Conservation (phyloP, 2,329 filamentous ascomycete genomes). For the Cercospora janseana region DNA sequence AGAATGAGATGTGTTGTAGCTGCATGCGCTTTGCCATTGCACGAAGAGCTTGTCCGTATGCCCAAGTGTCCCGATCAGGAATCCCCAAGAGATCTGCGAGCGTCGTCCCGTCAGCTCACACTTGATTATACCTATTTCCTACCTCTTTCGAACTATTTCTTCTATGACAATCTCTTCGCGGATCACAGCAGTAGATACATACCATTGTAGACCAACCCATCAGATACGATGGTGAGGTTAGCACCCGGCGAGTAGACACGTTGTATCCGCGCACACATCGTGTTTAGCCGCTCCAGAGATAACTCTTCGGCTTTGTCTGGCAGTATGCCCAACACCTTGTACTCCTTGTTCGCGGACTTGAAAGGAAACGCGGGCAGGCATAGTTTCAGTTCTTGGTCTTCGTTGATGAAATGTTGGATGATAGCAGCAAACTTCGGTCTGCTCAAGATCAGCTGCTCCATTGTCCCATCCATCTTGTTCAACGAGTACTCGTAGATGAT, state of each 20-base stretch:
- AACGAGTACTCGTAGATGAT: constrained; percentile 13
- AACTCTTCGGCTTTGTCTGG: constrained; percentile 24
- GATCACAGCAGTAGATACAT: not conserved
- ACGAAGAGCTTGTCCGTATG: constrained; percentile 18
- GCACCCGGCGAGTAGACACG: constrained; percentile 21
- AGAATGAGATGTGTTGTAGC: constrained; percentile 20
- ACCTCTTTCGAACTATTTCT: no score
- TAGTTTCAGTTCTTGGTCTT: constrained; percentile 10
- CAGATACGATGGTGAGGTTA: constrained; percentile 20
- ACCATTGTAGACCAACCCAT: constrained; percentile 26
- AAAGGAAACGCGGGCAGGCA: constrained; percentile 26
- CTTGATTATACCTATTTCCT: not conserved
- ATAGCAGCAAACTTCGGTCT: constrained; percentile 11
- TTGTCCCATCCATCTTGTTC: constrained; percentile 9
- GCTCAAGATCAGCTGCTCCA: constrained; percentile 9
- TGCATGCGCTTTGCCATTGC: constrained; percentile 10
- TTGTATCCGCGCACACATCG: constrained; percentile 17
- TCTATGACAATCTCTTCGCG: not conserved
- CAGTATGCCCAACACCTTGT: constrained; percentile 19
- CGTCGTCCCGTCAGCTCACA: not conserved
- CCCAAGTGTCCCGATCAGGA: constrained; percentile 16
- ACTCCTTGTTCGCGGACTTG: constrained; percentile 21
- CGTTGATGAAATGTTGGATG: constrained; percentile 7
- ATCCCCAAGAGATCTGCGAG: constrained; percentile 18
- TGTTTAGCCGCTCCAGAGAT: constrained; percentile 18